Percentiles rank a stretch among this genome's conserved stretches.
phyloP scores from a whole-genome alignment of 805 yeast genomes.

The Naumovozyma castellii region DNA sequence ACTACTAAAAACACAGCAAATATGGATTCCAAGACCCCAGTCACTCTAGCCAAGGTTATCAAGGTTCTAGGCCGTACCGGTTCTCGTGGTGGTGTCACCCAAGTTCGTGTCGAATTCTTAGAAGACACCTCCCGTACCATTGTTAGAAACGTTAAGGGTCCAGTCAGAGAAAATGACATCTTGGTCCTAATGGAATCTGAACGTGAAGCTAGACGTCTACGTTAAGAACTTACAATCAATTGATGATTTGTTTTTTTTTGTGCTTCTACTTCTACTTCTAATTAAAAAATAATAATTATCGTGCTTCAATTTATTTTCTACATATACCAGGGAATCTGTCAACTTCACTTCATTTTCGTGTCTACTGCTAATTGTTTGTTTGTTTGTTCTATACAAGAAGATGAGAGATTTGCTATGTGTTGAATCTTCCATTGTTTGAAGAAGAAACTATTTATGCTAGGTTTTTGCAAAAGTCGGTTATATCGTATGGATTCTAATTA shows the following conservation, averaged over 20 bases:
- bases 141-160: slow-evolving; percentile 96
- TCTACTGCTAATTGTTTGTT: too few relatives aligned
- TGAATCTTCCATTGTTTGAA: too few relatives aligned
- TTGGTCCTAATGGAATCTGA: slow-evolving; percentile 99
- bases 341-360: too few relatives aligned
- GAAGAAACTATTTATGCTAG: too few relatives aligned
- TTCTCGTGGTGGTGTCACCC: slow-evolving; percentile 99
- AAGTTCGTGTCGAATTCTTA: slow-evolving; percentile 94
- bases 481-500: neutral
- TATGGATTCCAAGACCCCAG: slow-evolving; percentile 64
- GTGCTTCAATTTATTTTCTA: too few relatives aligned
- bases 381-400: too few relatives aligned
- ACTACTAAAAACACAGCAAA: too few relatives aligned
- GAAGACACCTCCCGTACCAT: slow-evolving; percentile 92
- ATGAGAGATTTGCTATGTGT: too few relatives aligned
- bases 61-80: slow-evolving; percentile 99
- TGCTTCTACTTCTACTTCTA: neutral
- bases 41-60: slow-evolving; percentile 98
- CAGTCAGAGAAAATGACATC: slow-evolving; percentile 96
- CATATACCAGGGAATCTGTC: too few relatives aligned
- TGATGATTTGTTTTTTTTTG: neutral
- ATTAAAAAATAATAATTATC: too few relatives aligned
- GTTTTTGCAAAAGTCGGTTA: too few relatives aligned
- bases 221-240: slow-evolving; percentile 35
- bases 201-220: slow-evolving; percentile 97